Base-by-base conservation (phyloP, 805 yeast species). In the Pichia rugopelliculosa region DNA sequence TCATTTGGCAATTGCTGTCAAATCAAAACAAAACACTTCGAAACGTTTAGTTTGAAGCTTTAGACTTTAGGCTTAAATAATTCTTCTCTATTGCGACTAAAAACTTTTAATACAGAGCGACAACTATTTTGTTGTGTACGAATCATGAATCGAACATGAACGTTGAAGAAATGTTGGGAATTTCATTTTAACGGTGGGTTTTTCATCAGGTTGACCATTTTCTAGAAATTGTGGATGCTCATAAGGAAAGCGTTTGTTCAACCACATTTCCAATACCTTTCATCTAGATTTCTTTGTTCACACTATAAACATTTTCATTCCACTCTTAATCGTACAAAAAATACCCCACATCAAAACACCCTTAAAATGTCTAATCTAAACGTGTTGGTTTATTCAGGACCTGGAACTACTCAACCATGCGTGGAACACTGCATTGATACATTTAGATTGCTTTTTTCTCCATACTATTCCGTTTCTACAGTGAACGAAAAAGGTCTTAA, bases 371-470 rank as follows among this genome's bases (percentile, higher is more conserved):
- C 44, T 24, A 23, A 66, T 37, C 83, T 84, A 91, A 85, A 84
- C 64, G 87, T 85, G 15, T 67, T 84, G n/a, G 82, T 84, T 4
- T 84, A 85, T 54, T 67, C 80, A 5, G 84, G 79, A 4, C 84
- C 87, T 1, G 99, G 99, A 2, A 77, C 97, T 7, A 86, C 97
- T 0, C 74, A 84, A 1, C 95, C 88, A 44, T 82, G 93, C 26
- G 95, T 89, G 44, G 84, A 81, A 52, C 96, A 90, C 58, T 80
- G 95, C 44, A 63, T 86, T 5, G 91, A 87, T 54, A 77, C 95
- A 1, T 72, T 93, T 18, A 70, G 96, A 45, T 61, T 77, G 23
- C 75, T 84, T 47, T 71, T 93, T 12, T 86, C 96, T 2, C 96
- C 97, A 0, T 73, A 82, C 64, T 93, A 93, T 64, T 95, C 96